phyloP scores from a whole-genome alignment of 2,329 filamentous ascomycete species.

The Scleromitrula shiraiana region DNA sequence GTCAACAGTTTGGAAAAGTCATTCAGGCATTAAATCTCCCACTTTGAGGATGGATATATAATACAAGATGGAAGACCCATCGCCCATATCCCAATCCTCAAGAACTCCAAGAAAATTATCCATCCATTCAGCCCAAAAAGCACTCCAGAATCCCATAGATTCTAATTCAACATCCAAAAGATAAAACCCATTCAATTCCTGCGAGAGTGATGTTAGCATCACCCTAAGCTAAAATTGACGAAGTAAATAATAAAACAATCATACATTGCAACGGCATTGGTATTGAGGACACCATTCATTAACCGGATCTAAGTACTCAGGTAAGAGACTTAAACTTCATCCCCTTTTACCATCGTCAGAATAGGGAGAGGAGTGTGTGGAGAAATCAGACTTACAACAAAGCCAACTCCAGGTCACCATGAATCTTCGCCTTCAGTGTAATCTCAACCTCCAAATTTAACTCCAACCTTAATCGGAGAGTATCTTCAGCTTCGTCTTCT shows the following conservation, averaged over 20 bases:
- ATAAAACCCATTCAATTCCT: slow-evolving; percentile 7
- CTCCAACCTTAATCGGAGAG: slow-evolving; percentile 61
- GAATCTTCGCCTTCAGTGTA: slow-evolving; percentile 69
- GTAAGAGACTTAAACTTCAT: slow-evolving; percentile 2
- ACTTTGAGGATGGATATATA: not conserved
- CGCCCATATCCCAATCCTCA: not conserved
- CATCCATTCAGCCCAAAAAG: slow-evolving; percentile 2
- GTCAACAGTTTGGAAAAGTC: too few relatives aligned
- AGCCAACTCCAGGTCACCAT: slow-evolving; percentile 68
- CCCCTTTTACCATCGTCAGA: slow-evolving; percentile 10
- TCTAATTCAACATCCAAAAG: slow-evolving; percentile 1
- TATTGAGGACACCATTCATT: not conserved
- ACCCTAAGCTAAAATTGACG: not conserved
- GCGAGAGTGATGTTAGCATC: slow-evolving; percentile 1
- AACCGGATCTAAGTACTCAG: slow-evolving; percentile 6
- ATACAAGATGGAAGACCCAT: not conserved
- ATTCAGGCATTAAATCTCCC: not conserved
- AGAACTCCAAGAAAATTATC: slow-evolving; percentile 3
- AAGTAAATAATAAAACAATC: not conserved
- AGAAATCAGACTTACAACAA: slow-evolving; percentile 21
- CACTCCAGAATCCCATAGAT: slow-evolving; percentile 6
- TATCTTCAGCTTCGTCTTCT: slow-evolving; percentile 34
- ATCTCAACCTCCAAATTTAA: slow-evolving; percentile 75
- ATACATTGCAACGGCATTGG: not conserved
- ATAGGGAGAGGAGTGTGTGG: not conserved